Evolutionary conservation across 805 yeast species (phyloP), one percentile per base, ranked within the genome.

Genomic region (Metschnikowia kofuensis): DNA sequence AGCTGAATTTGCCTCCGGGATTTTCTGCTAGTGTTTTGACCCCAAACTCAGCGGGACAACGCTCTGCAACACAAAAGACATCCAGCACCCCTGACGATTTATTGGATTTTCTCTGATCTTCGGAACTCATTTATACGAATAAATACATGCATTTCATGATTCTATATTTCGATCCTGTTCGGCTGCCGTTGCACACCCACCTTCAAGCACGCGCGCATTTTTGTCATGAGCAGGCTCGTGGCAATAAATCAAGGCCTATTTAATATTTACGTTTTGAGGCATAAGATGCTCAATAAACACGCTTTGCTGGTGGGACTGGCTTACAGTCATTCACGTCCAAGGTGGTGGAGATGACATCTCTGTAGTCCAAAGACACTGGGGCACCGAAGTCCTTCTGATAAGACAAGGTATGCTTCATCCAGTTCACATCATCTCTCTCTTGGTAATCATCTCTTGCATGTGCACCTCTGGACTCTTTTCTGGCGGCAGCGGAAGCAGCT

Each of bases 401-500:
- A 45, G 97, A 89, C 66, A 92, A 76, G 43, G 97, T 79, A 75
- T 92, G 99, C 78, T 92, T 94, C 92, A 89, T 89, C 99, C 99
- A 92, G 80, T 90, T 78, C 48, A 67, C 90, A 69, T 92, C 99
- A 67, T 92, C 96, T 83, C 99, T 89, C 55, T 83, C 84, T 64
- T 96, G 97, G 77, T 73, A 91, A 72, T 92, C 99, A 74, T 92
- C 99, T 79, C 98, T 87, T 51, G 99, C 97, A 67, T 92, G 99
- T 43, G 99, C 98, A 77, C 99, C 99, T 79, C 99, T 89, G 35
- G 97, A 90, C 77, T 92, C 99, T 65, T 79, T 85, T 80, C 99
- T 89, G 49, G 89, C 95, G 54, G 94, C 90, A 45, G 99, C 99
- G 54, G 96, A 82, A 57, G 75, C 76, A 32, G 98, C 98, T 45